phyloP scores from a whole-genome alignment of 768 basidiomycete species.

The Serendipita indica region DNA sequence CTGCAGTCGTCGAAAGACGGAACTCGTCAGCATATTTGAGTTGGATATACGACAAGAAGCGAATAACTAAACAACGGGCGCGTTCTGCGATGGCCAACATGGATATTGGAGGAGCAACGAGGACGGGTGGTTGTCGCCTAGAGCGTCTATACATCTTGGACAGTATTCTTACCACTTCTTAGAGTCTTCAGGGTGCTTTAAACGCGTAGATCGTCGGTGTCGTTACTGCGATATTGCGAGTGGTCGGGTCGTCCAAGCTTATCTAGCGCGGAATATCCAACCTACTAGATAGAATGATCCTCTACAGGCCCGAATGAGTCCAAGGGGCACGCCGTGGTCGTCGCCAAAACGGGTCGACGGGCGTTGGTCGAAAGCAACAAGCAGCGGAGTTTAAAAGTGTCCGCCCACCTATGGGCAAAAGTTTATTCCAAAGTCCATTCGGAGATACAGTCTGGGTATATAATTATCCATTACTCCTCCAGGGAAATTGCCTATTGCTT shows the following conservation, averaged over 20 bases:
- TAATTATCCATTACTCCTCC: background rate
- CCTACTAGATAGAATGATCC: background rate
- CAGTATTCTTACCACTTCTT: background rate
- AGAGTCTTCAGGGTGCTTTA: background rate
- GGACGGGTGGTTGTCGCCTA: background rate
- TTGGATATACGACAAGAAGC: background rate
- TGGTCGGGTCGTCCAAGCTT: background rate
- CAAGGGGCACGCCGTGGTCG: background rate
- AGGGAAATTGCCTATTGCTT: background rate
- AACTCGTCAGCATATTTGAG: background rate
- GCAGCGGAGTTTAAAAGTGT: background rate
- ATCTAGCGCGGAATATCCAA: background rate
- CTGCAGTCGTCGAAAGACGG: background rate
- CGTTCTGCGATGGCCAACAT: background rate
- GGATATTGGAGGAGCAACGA: background rate
- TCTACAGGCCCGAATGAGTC: background rate
- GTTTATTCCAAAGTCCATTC: background rate
- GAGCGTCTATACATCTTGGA: background rate
- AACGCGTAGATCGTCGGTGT: slow-evolving; percentile 1
- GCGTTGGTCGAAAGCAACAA: background rate
- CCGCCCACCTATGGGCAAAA: background rate
- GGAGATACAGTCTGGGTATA: background rate
- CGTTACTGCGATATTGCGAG: background rate
- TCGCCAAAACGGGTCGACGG: background rate
- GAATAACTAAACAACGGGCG: background rate